Evolutionary conservation across 1,139 yeast species (phyloP).

Genomic region (Nakaseomyces nivariensis): DNA sequence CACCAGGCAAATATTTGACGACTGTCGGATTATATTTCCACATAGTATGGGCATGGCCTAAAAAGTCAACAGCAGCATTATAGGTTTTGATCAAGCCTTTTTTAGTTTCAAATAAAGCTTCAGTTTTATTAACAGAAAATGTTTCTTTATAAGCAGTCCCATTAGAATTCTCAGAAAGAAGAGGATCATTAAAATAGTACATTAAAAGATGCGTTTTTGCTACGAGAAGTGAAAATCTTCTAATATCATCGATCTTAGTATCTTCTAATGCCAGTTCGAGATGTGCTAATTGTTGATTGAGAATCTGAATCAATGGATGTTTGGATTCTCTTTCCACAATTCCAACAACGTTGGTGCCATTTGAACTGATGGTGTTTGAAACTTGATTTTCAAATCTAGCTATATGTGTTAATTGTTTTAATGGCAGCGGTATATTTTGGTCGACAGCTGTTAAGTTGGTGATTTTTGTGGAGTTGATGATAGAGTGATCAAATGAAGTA

Average conservation of each 20-base stretch:
- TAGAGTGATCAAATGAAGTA: conserved; percentile 71
- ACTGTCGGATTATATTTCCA: conserved; percentile 52
- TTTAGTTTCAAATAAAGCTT: conserved; percentile 41
- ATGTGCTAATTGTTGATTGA: conserved; percentile 64
- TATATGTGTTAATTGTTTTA: conserved; percentile 69
- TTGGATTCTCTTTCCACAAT: conserved; percentile 52
- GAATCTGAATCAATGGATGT: conserved; percentile 59
- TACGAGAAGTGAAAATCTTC: conserved; percentile 58
- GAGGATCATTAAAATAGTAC: conserved; percentile 46
- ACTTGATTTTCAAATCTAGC: conserved; percentile 82
- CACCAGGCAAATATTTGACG: conserved; percentile 73
- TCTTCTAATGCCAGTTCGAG: conserved; percentile 46
- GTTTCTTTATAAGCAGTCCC: conserved; percentile 7
- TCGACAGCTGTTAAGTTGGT: conserved; percentile 24
- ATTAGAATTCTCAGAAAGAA: conserved; percentile 6
- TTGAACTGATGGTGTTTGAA: conserved; percentile 65
- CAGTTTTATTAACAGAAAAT: conserved; percentile 11
- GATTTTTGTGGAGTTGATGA: conserved; percentile 34
- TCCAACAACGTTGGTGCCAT: conserved; percentile 59
- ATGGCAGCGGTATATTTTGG: conserved; percentile 44
- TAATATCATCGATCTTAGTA: conserved; percentile 45
- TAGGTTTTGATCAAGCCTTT: conserved; percentile 69
- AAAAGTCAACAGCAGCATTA: conserved; percentile 63
- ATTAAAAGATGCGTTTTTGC: conserved; percentile 73
- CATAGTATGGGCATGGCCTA: conserved; percentile 57